phyloP scores from a whole-genome alignment of 2,329 filamentous ascomycete species.

The Aspergillus unguis region DNA sequence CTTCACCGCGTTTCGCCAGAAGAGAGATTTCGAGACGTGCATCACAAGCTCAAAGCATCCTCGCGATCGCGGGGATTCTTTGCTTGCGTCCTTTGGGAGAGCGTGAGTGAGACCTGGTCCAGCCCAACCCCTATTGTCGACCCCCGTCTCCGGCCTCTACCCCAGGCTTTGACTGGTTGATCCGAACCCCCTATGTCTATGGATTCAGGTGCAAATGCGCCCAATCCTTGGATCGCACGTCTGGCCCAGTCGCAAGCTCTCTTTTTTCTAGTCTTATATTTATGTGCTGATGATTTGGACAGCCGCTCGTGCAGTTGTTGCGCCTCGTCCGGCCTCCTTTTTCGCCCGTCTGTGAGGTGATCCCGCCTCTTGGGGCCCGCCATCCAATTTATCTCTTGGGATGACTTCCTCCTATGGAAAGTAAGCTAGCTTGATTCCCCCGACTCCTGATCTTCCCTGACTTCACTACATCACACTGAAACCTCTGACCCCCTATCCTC shows the following conservation, averaged over 20 bases:
- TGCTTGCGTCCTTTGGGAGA: neutral
- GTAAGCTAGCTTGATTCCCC: conserved; percentile 25
- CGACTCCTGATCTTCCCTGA: neutral
- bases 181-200: conserved; percentile 1
- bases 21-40: conserved; percentile 14
- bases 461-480: neutral
- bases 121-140: conserved; percentile 1
- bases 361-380: conserved; percentile 10
- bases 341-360: conserved; percentile 8
- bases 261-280: neutral
- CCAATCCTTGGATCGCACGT: conserved; percentile 6
- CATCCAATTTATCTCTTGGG: conserved; percentile 19
- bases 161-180: conserved; percentile 7
- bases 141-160: neutral
- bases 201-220: conserved; percentile 8
- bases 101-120: conserved; percentile 1
- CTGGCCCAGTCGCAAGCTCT: conserved; percentile 3
- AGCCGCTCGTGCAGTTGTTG: conserved; percentile 9
- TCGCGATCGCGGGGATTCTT: conserved; percentile 15
- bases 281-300: conserved; percentile 3
- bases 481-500: neutral
- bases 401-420: conserved; percentile 35
- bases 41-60: conserved; percentile 16
- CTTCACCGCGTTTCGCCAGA: conserved; percentile 13
- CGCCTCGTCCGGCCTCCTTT: conserved; percentile 2